Base-by-base conservation (phyloP, 306 rosid species). In the Quercus engelmannii region DNA sequence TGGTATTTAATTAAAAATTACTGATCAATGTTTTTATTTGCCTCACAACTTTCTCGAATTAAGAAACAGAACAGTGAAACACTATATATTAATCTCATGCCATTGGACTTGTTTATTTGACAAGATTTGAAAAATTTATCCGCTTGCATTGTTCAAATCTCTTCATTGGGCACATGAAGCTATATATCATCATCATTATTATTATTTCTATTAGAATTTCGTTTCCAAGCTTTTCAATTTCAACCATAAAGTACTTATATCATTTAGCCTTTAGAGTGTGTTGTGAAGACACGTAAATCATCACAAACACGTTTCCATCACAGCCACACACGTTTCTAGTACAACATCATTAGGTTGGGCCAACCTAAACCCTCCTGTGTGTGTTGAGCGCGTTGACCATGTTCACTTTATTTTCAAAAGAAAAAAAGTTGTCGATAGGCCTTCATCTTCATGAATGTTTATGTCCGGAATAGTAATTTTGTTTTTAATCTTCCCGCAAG, bases 311-410 rank as follows among this genome's bases (percentile, higher is more conserved):
- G 62, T 52, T 71, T 46, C 73, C 15, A 43, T 41, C 20, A 64
- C 59, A 55, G 46, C 78, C 64, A 55, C 20, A 25, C 55, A 51
- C 35, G 35, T 23, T 35, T 73, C 21, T 41, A 28, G 65, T 5
- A 31, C 76, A 17, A 41, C 74, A 78, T 78, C 74, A 78, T 74
- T 74, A 43, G 59, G 33, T 9, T 5, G 51, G 75, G 63, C 73
- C 76, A 74, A 79, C 15, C 30, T 12, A 51, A 25, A 57, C 9
- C 63, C 5, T 57, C 51, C 46, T 41, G 12, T 41, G 2, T 41
- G 46, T 2, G 46, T 41, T 41, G 12, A 7, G 38, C 30, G 74
- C 74, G 78, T 83, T 83, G 83, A 83, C 86, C 30, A 5, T 13
- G 3, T 13, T 63, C 63, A 2, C 63, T 79, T 79, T 71, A 31